Percentiles rank a stretch among this genome's conserved stretches.
phyloP scores from a whole-genome alignment of 169 alveolate species.

The Cryptosporidium canis region DNA sequence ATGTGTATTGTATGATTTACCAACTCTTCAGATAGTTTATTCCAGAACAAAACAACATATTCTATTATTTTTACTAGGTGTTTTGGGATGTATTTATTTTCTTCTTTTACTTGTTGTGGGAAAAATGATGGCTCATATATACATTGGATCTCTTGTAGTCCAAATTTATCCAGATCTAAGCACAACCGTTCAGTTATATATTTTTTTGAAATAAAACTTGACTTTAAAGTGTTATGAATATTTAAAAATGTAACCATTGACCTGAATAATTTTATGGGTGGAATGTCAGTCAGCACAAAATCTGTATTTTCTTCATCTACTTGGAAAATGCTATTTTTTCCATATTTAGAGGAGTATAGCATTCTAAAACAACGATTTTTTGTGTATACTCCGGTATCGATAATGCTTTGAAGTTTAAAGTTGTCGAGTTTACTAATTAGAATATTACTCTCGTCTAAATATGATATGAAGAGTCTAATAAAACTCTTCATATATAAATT shows the following conservation, averaged over 20 bases:
- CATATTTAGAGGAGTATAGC: conserved; percentile 67
- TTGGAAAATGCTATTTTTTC: conserved; percentile 22
- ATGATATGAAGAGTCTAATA: conserved; percentile 5
- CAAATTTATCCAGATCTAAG: not conserved
- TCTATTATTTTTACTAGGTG: conserved; percentile 24
- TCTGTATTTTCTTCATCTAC: conserved; percentile 18
- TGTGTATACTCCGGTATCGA: conserved; percentile 72
- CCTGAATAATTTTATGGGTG: conserved; percentile 27
- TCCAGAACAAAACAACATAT: conserved; percentile 39
- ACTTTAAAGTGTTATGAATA: not conserved
- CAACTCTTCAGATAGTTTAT: not conserved
- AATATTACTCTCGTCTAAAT: not conserved
- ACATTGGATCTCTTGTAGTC: not conserved
- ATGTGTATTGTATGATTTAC: not conserved
- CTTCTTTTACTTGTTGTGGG: not conserved
- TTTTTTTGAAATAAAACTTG: not conserved
- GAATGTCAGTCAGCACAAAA: not conserved
- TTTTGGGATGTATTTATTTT: not conserved
- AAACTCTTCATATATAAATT: conserved; percentile 34
- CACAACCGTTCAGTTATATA: not conserved
- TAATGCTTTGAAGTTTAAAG: conserved; percentile 15
- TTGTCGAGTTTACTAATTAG: not conserved
- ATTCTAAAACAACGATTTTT: conserved; percentile 75
- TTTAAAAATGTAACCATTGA: conserved; percentile 63
- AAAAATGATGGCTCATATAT: not conserved